phyloP scores from a whole-genome alignment of 164 flowering plant species.

The Euptelea pleiosperma region DNA sequence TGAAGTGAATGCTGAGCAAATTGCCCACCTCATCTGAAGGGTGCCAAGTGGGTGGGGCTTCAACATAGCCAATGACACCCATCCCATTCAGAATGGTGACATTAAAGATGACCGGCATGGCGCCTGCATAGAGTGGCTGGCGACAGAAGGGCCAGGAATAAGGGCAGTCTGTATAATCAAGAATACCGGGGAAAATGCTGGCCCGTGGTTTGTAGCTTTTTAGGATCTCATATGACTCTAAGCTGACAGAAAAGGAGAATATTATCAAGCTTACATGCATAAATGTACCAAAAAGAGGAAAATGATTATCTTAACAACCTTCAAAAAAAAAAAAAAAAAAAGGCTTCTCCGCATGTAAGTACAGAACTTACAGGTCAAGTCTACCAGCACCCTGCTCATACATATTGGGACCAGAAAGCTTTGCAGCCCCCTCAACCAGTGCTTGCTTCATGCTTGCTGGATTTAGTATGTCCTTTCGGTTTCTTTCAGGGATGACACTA shows the following conservation, averaged over 20 bases:
- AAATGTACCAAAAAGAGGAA: neutral
- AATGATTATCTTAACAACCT: neutral
- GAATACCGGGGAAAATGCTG: conserved; percentile 87
- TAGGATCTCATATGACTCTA: conserved; percentile 88
- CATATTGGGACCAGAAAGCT: conserved; percentile 95
- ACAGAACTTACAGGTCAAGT: conserved; percentile 83
- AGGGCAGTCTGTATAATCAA: conserved; percentile 87
- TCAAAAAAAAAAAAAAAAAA: neutral
- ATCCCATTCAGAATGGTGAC: conserved; percentile 93
- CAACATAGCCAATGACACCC: conserved; percentile 92
- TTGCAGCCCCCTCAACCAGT: conserved; percentile 95
- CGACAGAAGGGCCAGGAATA: conserved; percentile 99
- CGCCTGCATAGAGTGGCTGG: conserved; percentile 97
- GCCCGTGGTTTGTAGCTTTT: conserved; percentile 85
- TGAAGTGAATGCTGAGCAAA: conserved; percentile 81
- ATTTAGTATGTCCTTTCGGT: conserved; percentile 62
- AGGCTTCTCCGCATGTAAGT: conserved; percentile 1
- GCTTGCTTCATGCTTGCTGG: conserved; percentile 99
- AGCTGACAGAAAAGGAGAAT: conserved; percentile 47
- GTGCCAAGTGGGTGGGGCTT: conserved; percentile 77
- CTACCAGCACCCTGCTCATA: conserved; percentile 99
- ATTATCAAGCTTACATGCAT: conserved; percentile 15
- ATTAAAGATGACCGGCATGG: conserved; percentile 98
- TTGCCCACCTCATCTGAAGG: conserved; percentile 82
- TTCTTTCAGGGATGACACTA: conserved; percentile 72